These are phyloP conservation scores for Salix brachista DNA, from an alignment of 345 rosid genomes.

Conservation along the genomic window DNA sequence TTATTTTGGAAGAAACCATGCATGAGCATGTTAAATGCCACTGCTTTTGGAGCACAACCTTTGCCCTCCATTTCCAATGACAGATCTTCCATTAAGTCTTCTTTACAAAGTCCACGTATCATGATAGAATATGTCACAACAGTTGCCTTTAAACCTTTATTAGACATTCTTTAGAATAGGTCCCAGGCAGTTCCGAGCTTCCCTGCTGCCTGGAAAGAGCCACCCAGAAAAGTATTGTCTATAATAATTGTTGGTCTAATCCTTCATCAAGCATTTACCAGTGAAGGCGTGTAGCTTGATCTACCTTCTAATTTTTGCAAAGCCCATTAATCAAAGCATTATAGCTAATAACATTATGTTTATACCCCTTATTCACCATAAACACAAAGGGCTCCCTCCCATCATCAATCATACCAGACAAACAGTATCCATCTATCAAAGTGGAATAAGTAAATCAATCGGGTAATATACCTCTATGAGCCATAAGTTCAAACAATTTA, in stretches of 20 bases:
- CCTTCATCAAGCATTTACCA: constrained; percentile 9
- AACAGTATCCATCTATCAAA: constrained; percentile 22
- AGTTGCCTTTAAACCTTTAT: constrained; percentile 19
- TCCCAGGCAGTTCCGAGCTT: constrained; percentile 6
- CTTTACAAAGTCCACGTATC: constrained; percentile 25
- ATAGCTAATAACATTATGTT: constrained; percentile 13
- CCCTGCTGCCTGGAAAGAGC: constrained; percentile 20
- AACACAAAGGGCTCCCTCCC: constrained; percentile 16
- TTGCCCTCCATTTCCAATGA: constrained; percentile 25
- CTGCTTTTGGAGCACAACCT: constrained; percentile 19
- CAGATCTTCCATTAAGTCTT: constrained; percentile 13
- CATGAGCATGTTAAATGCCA: constrained; percentile 22
- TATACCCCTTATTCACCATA: constrained; percentile 13
- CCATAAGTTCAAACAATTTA: constrained; percentile 16
- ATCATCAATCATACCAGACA: constrained; percentile 13
- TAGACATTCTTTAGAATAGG: constrained; percentile 14
- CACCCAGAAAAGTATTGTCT: constrained; percentile 13
- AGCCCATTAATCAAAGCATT: constrained; percentile 21
- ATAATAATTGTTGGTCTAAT: constrained; percentile 21
- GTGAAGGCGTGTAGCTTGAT: constrained; percentile 17
- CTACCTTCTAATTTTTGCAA: constrained; percentile 11
- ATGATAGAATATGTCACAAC: constrained; percentile 23
- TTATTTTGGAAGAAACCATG: constrained; percentile 12
- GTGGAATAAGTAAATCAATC: constrained; percentile 8
- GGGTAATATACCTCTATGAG: constrained; percentile 15